Percentiles rank a stretch among this genome's conserved stretches.
These are phyloP conservation scores for Ambrosia trifida DNA, from an alignment of 129 eudicot genomes.

Conservation along the genomic window DNA sequence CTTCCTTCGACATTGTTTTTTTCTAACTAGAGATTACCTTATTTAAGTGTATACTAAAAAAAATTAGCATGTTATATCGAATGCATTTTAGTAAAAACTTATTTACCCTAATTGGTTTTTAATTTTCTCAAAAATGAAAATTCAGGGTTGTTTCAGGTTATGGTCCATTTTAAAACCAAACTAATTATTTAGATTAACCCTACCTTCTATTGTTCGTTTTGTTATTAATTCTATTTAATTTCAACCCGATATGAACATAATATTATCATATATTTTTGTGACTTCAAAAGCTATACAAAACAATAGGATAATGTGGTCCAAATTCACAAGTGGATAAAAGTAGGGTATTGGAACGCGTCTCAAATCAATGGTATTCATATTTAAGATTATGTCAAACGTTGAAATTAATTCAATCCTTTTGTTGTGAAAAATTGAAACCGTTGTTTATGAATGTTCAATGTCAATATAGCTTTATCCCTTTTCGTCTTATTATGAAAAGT, in stretches of 20 bases:
- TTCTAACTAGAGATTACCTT: too few species aligned
- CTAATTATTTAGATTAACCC: background rate
- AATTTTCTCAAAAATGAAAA: too few species aligned
- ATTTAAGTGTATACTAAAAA: too few species aligned
- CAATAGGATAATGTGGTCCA: conserved; percentile 22
- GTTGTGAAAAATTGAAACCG: conserved; percentile 31
- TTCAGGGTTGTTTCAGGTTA: too few species aligned
- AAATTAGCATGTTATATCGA: too few species aligned
- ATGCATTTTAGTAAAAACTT: too few species aligned
- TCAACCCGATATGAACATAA: background rate
- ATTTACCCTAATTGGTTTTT: too few species aligned
- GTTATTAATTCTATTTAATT: background rate
- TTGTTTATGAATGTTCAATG: background rate
- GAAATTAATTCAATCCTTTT: background rate
- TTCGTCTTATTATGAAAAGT: background rate
- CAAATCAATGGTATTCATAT: background rate
- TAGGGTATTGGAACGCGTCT: conserved; percentile 12
- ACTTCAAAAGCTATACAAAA: conserved; percentile 5
- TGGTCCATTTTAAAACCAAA: too few species aligned
- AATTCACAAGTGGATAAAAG: conserved; percentile 28
- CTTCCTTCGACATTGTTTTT: too few species aligned
- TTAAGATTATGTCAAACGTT: background rate
- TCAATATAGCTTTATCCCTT: background rate
- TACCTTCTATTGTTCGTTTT: background rate
- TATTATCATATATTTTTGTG: background rate